Base-by-base conservation (phyloP, 306 rosid genomes). In the Geum urbanum region DNA sequence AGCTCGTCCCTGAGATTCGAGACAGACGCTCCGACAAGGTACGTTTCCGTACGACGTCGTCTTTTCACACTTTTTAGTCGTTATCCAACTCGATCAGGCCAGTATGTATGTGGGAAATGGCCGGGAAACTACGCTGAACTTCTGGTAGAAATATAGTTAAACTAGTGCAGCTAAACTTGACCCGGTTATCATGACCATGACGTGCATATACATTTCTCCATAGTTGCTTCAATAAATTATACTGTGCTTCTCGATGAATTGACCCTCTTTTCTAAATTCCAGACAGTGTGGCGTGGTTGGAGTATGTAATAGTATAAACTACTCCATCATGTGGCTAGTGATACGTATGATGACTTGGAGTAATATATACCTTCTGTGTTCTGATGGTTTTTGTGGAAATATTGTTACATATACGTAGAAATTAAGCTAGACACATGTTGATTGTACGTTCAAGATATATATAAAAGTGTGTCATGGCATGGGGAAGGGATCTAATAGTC, bases 1-100 rank as follows among this genome's bases (percentile, higher is more conserved):
- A 88, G 76, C 97, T 91, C 67, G 97, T 94, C 71, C 99, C 99
- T 66, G 99, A 94, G 90, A 90, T 94, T 72, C 89, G 89, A 18
- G 74, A 84, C 61, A 84, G 97, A 73, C 97, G 96, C 76, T 83
- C 99, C 51, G 87, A 85, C 63, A 94, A 88, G 99, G 99, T 94
- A 77, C 69, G 50, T 37, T 7, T 32, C 37, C 37, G 37, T 32
- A 12, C 51, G n/a, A 9, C 51, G 51, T 47, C 16, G 51, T 47
- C 13, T 47, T 8, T 47, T 3, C 37, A 32, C 37, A 32, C 37
- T 7, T 41, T 59, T n/a, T 60, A 58, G 35, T 20, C 12, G 63
- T 63, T 39, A 63, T 63, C 43, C 52, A 70, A 50, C 37, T 35
- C 64, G 14, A 12, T 20, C 63, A 40, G 13, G 40, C 63, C 63